Base-by-base conservation (phyloP, 192 early-diverging fungal species). In the Coemansia brasiliensis region DNA sequence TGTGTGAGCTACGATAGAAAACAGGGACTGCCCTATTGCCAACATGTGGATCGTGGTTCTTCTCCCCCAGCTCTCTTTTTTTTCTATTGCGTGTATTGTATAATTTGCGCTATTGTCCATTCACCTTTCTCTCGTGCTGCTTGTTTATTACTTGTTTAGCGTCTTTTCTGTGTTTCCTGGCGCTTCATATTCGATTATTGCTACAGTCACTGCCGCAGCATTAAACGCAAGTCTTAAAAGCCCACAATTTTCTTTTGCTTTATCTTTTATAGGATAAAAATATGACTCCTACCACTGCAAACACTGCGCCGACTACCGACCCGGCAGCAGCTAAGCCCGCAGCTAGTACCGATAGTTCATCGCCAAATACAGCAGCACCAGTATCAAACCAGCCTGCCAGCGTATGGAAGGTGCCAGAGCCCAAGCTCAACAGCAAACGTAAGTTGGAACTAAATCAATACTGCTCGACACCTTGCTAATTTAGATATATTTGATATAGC, bases 351-450 rank as follows among this genome's bases (percentile, higher is more conserved):
- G 44, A 43, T 50, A 57, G 52, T 49, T 45, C 11, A 26, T 54
- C 35, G 43, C 41, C 51, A 57, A 32, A 37, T 52, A 20, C 37
- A 27, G 16, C 37, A 46, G 49, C 70, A 22, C 12, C 63, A 25
- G 39, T 57, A 39, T 52, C 73, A 35, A 65, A 65, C 20, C 63
- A 69, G 11, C 43, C 63, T 13, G 67, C 52, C 1, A 84, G 79
- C 69, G 72, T 69, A 32, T 87, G 86, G 86, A 82, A 80, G 54
- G 82, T 81, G 6, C 69, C 82, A 8, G 60, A 44, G 42, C 69
- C 65, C 27, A 42, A 38, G 12, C 27, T 48, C 25, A 41, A 39
- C 24, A 55, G 59, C 17, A 65, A 73, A 39, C 26, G 67, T 74
- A 81, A 74, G 72, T 71, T 35, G 32, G 6, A 35, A 35, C 6